Base-by-base conservation (phyloP, 192 early-diverging fungal species). In the Spizellomyces sp. region DNA sequence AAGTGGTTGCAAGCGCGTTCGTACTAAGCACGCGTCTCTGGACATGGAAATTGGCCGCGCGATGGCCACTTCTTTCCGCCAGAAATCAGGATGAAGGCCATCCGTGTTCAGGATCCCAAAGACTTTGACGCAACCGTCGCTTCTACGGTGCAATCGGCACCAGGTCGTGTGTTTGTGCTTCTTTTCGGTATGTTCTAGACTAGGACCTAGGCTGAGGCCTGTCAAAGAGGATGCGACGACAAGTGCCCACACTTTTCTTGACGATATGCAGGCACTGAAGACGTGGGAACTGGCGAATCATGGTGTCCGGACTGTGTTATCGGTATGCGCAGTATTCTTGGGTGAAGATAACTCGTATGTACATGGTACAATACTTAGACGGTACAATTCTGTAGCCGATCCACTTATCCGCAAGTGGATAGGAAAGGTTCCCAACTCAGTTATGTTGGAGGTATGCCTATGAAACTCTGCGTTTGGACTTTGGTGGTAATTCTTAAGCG, bases 271-370 rank as follows among this genome's bases (percentile, higher is more conserved):
- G 77, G 73, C 9, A 84, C 75, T 3, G 82, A 81, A 52, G 69
- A 73, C 15, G 52, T 72, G 9, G 64, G 58, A 36, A 82, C 80
- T 6, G 67, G 76, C 27, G 62, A 81, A 52, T 81, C 77, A n/a
- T 84, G 82, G 82, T 84, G 82, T 55, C 80, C 82, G 15, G 82
- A 84, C 62, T 84, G 82, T 69, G 80, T 81, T 15, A 77, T 77
- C 70, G 80, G 75, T 77, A 66, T 12, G 21, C 70, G 36, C 8
- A 10, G n/a, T n/a, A n/a, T n/a, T n/a, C n/a, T n/a, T n/a, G n/a
- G n/a, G n/a, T n/a, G n/a, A n/a, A n/a, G 64, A 45, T 9, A 21
- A 44, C 21, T 50, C 15, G 3, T 27, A 45, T 4, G 47, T 9
- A 36, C 2, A n/a, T 1, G 15, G 14, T 14, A n/a, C 8, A 9